Base-by-base conservation (phyloP, 2,329 filamentous ascomycete species). In the Alternaria alternata region DNA sequence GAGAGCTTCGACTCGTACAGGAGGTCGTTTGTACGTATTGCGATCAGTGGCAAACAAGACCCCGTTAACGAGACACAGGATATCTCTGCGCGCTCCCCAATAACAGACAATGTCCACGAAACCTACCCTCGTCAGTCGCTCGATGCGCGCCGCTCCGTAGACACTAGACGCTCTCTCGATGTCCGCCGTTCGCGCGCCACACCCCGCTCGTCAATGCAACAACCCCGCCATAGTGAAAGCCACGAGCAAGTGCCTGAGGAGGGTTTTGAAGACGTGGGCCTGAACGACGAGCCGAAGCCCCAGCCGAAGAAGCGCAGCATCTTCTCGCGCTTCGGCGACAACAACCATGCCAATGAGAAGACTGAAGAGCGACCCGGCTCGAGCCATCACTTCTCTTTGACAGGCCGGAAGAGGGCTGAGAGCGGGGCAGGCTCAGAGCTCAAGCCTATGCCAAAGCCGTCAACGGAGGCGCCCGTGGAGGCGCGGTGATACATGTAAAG, bases 1-100 rank as follows among this genome's bases (percentile, higher is more conserved):
- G 95, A 98, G 81, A 97, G 94, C 2, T 98, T 98, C 75, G 95
- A 98, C 78, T 97, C 94, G 3, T 98, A 98, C 81, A 87, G 95
- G 65, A 89, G 95, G 72, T 97, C 94, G 65, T 98, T 98, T 82
- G 94, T 97, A 86, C 70, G 90, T 84, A 49, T 51, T 39, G 57
- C 43, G 38, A 41, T 34, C 26, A 8, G 18, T 28, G 24, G 7
- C 36, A 39, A 42, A 44, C 36, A 60, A 47, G 36, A 59, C 59
- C 61, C 66, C 59, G 56, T 67, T 77, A 52, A 36, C 20, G 28
- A 30, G 14, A 86, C 88, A 65, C 16, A 96, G 94, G 94, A 98
- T 75, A 96, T 98, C 62, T 94, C 91, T 51, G 94, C 94, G 39
- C 89, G 89, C 64, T 95, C 93, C 39, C 94, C 93, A 8, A 81